Percentiles rank a stretch among this genome's conserved stretches.
Evolutionary conservation across 2,329 filamentous ascomycete genomes (phyloP).

Genomic region (Neonectria sp.): DNA sequence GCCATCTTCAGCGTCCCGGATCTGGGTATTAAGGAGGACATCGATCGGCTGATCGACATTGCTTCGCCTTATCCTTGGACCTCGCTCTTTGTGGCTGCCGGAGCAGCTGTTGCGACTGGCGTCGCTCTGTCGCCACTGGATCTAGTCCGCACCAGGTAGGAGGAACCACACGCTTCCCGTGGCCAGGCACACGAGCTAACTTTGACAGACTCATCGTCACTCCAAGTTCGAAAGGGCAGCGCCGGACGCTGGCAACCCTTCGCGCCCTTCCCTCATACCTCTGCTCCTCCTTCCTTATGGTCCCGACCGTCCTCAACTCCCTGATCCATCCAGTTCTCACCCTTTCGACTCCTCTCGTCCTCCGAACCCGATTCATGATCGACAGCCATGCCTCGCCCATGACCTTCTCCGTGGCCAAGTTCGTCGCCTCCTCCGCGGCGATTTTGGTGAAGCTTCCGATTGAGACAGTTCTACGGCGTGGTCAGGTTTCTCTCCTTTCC

Average conservation of each 20-base stretch:
- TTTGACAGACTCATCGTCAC: slow-evolving; percentile 83
- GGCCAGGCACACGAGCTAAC: slow-evolving; percentile 46
- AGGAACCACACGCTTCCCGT: slow-evolving; percentile 44
- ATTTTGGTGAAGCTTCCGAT: slow-evolving; percentile 90
- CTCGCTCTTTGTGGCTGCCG: slow-evolving; percentile 80
- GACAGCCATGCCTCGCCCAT: slow-evolving; percentile 86
- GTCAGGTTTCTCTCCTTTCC: slow-evolving; percentile 82
- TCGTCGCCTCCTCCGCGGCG: slow-evolving; percentile 84
- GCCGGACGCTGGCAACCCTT: slow-evolving; percentile 84
- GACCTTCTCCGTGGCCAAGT: slow-evolving; percentile 86
- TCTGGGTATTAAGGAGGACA: slow-evolving; percentile 80
- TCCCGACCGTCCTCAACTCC: slow-evolving; percentile 90
- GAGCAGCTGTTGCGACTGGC: slow-evolving; percentile 79
- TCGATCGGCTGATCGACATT: slow-evolving; percentile 80
- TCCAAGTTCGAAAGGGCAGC: slow-evolving; percentile 79
- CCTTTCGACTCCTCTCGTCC: slow-evolving; percentile 85
- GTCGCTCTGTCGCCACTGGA: slow-evolving; percentile 90
- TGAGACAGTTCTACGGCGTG: slow-evolving; percentile 91
- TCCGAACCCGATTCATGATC: slow-evolving; percentile 87
- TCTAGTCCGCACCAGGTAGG: slow-evolving; percentile 82
- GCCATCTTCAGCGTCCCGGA: slow-evolving; percentile 93
- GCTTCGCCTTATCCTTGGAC: slow-evolving; percentile 87
- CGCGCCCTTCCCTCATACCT: slow-evolving; percentile 84
- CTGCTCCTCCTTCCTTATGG: slow-evolving; percentile 78
- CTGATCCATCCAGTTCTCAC: slow-evolving; percentile 87